These are phyloP conservation scores for Wickerhamiella azyma DNA, from an alignment of 805 yeast species.

Conservation along the genomic window DNA sequence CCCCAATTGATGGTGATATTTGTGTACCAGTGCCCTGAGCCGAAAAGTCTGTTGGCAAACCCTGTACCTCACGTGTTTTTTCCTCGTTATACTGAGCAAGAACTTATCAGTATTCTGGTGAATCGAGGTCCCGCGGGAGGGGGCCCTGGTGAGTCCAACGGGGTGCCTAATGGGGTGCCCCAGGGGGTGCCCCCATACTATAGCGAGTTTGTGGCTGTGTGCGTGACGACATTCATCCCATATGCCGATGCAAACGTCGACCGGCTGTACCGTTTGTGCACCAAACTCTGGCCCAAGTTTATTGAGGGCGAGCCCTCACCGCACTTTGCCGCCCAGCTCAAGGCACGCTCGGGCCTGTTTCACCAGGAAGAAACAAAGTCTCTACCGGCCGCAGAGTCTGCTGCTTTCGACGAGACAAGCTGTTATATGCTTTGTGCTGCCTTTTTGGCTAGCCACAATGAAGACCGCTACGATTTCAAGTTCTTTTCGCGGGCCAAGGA, in stretches of 20 bases:
- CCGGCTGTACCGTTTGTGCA: conserved; percentile 18
- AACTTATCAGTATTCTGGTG: conserved; percentile 28
- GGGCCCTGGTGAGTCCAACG: too few species aligned
- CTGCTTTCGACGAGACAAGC: not conserved
- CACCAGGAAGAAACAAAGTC: conserved; percentile 11
- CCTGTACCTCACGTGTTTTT: conserved; percentile 35
- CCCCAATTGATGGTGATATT: conserved; percentile 31
- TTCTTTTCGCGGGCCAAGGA: conserved; percentile 53
- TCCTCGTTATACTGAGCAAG: conserved; percentile 29
- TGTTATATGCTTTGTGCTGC: conserved; percentile 60
- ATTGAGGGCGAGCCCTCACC: conserved; percentile 15
- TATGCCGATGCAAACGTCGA: conserved; percentile 34
- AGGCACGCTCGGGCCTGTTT: conserved; percentile 19
- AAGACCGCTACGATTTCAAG: conserved; percentile 53
- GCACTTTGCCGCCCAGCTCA: conserved; percentile 19
- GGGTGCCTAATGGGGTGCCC: too few species aligned
- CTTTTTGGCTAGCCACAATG: conserved; percentile 67
- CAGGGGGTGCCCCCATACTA: too few species aligned
- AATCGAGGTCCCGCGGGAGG: conserved; percentile 5
- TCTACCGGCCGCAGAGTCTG: not conserved
- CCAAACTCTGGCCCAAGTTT: conserved; percentile 25
- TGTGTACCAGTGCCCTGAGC: conserved; percentile 33
- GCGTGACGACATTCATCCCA: conserved; percentile 32
- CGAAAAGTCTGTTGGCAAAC: conserved; percentile 29
- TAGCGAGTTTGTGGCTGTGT: conserved; percentile 29